Percentiles rank a stretch among this genome's conserved stretches.
Evolutionary conservation across 2,329 filamentous ascomycete genomes (phyloP).

Genomic region (Calonectria montana): DNA sequence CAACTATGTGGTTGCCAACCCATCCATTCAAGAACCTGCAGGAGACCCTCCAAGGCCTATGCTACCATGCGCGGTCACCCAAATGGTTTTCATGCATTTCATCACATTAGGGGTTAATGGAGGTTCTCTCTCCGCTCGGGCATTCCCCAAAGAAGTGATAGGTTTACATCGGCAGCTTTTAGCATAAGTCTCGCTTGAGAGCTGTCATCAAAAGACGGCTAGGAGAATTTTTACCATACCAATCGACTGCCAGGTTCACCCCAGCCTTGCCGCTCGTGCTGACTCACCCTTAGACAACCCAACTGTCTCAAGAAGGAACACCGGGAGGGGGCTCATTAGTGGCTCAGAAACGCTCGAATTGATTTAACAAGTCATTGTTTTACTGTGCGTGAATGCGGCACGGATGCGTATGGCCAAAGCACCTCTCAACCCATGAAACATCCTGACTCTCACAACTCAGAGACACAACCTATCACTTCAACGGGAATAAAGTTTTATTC

Average conservation of each 20-base stretch:
- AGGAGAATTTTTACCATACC: neutral
- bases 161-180: neutral
- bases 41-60: neutral
- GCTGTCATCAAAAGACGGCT: neutral
- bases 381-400: neutral
- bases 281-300: conserved; percentile 8
- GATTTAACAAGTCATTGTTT: neutral
- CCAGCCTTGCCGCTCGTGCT: conserved; percentile 11
- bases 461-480: neutral
- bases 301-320: neutral
- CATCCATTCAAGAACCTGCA: neutral
- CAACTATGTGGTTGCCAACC: neutral
- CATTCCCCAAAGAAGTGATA: neutral
- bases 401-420: neutral
- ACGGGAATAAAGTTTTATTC: neutral
- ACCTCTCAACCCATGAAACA: neutral
- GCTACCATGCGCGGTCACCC: neutral
- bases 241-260: conserved; percentile 15
- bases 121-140: neutral
- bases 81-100: neutral
- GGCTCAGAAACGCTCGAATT: neutral
- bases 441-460: neutral
- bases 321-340: neutral
- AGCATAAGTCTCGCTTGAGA: neutral
- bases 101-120: neutral